phyloP scores from a whole-genome alignment of 129 eudicot species.

The Tagetes patula region DNA sequence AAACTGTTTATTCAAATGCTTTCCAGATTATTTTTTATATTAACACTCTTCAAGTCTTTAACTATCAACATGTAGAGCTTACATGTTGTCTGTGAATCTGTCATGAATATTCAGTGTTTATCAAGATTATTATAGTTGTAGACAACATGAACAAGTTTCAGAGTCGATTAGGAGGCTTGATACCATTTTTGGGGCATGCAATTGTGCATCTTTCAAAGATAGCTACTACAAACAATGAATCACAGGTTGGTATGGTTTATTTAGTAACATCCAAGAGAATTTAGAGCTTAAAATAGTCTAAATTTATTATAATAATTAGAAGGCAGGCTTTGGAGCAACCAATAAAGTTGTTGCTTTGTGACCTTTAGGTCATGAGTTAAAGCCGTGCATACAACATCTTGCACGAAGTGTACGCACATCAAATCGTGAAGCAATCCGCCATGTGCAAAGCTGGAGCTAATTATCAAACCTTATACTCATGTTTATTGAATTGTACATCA shows the following conservation, averaged over 20 bases:
- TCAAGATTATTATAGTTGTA: neutral
- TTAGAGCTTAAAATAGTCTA: neutral
- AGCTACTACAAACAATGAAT: slow-evolving; percentile 5
- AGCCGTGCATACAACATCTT: no score
- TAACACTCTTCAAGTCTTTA: neutral
- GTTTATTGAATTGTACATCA: neutral
- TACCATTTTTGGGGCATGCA: neutral
- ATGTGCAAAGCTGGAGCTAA: neutral
- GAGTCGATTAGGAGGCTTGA: neutral
- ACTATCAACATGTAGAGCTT: neutral
- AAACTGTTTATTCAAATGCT: neutral
- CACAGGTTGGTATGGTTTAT: neutral
- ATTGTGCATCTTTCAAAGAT: neutral
- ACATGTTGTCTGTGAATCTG: neutral
- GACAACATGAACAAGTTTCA: neutral
- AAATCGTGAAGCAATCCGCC: no score
- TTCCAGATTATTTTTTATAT: neutral
- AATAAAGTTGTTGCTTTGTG: no score
- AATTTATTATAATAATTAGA: neutral
- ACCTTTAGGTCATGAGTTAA: no score
- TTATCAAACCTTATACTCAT: neutral
- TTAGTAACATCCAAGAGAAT: neutral
- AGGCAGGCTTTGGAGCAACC: no score
- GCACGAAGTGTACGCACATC: no score
- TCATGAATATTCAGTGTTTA: neutral